phyloP scores from a whole-genome alignment of 805 yeast genomes.

The Aciculoconidium aculeatum region DNA sequence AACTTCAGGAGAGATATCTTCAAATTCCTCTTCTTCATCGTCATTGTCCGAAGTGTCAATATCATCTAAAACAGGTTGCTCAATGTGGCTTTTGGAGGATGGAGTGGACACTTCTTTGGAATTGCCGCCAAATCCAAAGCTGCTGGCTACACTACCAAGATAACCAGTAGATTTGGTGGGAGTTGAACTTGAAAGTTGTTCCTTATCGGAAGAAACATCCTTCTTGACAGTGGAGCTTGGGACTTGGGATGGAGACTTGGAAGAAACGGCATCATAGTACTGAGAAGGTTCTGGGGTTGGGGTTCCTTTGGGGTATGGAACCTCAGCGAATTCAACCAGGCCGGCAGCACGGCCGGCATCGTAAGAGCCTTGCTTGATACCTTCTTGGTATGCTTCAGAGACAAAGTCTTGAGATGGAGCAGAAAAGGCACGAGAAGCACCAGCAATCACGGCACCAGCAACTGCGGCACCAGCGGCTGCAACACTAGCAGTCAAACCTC shows the following conservation, averaged over 20 bases:
- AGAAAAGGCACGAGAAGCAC: constrained; percentile 5
- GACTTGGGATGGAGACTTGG: no score
- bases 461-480: constrained; percentile 8
- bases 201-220: neutral
- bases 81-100: neutral
- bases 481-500: no score
- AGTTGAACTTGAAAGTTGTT: no score
- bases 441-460: constrained; percentile 5
- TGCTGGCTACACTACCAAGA: constrained; percentile 3
- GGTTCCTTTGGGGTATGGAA: no score
- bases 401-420: constrained; percentile 5
- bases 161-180: constrained; percentile 1
- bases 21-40: constrained; percentile 1
- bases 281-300: no score
- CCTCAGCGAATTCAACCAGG: neutral
- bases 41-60: constrained; percentile 1
- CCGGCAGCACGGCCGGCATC: constrained; percentile 13
- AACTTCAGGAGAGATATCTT: no score
- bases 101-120: neutral
- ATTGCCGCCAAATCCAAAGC: constrained; percentile 1
- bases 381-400: constrained; percentile 11
- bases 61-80: constrained; percentile 3
- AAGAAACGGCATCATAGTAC: no score
- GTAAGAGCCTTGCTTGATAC: constrained; percentile 11
- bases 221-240: no score